These are phyloP conservation scores for Silene coronaria DNA, from an alignment of 179 eudicot genomes.

Conservation along the genomic window DNA sequence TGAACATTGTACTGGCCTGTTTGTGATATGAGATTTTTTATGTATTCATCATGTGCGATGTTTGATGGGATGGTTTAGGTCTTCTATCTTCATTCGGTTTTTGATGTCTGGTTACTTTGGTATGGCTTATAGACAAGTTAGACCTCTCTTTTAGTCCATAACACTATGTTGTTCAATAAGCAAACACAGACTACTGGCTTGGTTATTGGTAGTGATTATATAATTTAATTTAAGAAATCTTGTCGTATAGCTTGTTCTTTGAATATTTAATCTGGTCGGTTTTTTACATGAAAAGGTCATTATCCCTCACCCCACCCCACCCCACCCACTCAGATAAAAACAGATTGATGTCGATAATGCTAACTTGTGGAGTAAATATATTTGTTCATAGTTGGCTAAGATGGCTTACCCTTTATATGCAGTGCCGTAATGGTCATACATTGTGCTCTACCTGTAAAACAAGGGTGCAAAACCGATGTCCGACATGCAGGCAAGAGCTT, in stretches of 20 bases:
- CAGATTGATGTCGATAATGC: too few species aligned
- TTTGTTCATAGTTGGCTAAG: background rate
- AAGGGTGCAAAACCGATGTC: slow-evolving; percentile 73
- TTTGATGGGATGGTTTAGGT: background rate
- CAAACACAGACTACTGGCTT: background rate
- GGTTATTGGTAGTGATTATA: background rate
- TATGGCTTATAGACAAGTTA: background rate
- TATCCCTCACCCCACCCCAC: too few species aligned
- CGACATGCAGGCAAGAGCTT: slow-evolving; percentile 78
- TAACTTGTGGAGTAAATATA: too few species aligned
- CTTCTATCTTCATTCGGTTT: background rate
- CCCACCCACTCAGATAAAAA: too few species aligned
- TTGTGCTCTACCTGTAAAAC: slow-evolving; percentile 76
- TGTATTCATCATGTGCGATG: background rate
- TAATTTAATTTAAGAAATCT: too few species aligned
- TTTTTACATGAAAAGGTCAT: too few species aligned
- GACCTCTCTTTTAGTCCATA: background rate
- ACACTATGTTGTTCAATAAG: background rate
- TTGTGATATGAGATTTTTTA: background rate
- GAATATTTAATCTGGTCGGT: too few species aligned
- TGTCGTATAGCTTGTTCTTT: too few species aligned
- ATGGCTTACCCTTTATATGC: slow-evolving; percentile 6
- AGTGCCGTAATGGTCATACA: slow-evolving; percentile 97
- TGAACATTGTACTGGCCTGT: background rate
- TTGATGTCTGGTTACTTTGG: background rate